phyloP scores from a whole-genome alignment of 2,329 filamentous ascomycete genomes.

The Aureobasidium sp. region DNA sequence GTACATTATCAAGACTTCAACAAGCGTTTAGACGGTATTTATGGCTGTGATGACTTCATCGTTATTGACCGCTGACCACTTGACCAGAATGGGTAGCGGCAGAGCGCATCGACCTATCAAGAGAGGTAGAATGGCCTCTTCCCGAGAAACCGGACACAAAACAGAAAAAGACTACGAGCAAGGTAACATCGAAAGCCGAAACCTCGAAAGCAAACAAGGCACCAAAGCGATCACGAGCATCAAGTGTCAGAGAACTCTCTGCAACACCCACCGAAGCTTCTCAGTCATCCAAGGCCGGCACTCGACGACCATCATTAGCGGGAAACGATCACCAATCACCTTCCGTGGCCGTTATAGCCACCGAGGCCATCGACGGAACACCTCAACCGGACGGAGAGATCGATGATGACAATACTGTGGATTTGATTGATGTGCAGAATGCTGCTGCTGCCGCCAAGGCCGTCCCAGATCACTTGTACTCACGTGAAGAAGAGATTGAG shows the following conservation, averaged over 20 bases:
- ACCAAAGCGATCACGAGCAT: constrained; percentile 39
- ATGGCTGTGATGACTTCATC: constrained; percentile 18
- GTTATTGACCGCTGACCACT: constrained; percentile 40
- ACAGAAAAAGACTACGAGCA: constrained; percentile 57
- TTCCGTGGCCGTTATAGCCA: constrained; percentile 35
- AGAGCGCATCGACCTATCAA: constrained; percentile 72
- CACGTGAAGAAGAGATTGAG: constrained; percentile 88
- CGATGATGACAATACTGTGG: constrained; percentile 45
- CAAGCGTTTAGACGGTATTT: constrained; percentile 61
- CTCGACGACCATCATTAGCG: constrained; percentile 45
- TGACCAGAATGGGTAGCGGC: constrained; percentile 73
- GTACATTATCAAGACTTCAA: constrained; percentile 99
- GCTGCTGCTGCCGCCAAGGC: constrained; percentile 48
- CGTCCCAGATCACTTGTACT: constrained; percentile 50
- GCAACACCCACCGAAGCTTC: constrained; percentile 46
- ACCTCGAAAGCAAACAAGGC: constrained; percentile 38
- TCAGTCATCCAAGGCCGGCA: constrained; percentile 39
- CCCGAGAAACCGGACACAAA: constrained; percentile 88
- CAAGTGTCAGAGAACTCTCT: constrained; percentile 42
- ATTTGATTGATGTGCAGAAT: constrained; percentile 47
- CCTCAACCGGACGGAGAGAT: constrained; percentile 47
- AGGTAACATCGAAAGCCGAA: constrained; percentile 33
- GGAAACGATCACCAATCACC: constrained; percentile 55
- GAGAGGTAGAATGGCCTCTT: constrained; percentile 93
- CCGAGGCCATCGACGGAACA: constrained; percentile 43